These are phyloP conservation scores for Aspergillus heteromorphus DNA, from an alignment of 495 filamentous ascomycete species.

Conservation along the genomic window DNA sequence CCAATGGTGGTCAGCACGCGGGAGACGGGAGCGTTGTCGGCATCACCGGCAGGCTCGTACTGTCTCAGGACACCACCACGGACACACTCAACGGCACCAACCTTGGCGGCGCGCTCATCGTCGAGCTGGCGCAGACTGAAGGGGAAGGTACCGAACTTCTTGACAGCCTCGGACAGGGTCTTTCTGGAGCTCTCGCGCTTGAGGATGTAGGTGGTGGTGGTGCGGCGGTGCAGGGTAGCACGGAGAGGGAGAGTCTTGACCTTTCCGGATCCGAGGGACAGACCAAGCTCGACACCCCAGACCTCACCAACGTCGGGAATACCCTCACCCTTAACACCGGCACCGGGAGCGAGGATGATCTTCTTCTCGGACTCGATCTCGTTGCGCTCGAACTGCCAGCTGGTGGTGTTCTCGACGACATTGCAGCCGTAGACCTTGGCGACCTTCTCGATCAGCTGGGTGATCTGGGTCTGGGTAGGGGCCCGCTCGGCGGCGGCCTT, in stretches of 20 bases:
- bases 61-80: conserved; percentile 83
- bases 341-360: conserved; percentile 85
- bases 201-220: conserved; percentile 78
- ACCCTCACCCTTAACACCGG: conserved; percentile 85
- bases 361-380: conserved; percentile 98
- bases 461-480: conserved; percentile 77
- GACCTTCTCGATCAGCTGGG: conserved; percentile 81
- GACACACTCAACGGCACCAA: conserved; percentile 92
- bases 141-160: conserved; percentile 96
- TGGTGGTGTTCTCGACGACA: conserved; percentile 94
- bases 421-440: conserved; percentile 87
- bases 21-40: conserved; percentile 76
- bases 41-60: conserved; percentile 92
- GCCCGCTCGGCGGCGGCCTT: conserved; percentile 80
- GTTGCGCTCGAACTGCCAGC: conserved; percentile 90
- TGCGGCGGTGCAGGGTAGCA: conserved; percentile 87
- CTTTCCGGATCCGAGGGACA: conserved; percentile 87
- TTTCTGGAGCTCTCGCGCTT: conserved; percentile 90
- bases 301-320: conserved; percentile 87
- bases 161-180: conserved; percentile 84
- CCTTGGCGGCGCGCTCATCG: conserved; percentile 93
- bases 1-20: conserved; percentile 86
- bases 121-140: conserved; percentile 97
- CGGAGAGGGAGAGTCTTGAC: conserved; percentile 85
- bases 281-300: conserved; percentile 95